A percentile compares a stretch with the other conserved stretches of the same genome.
Evolutionary conservation across 345 rosid genomes (phyloP).

Genomic region (Eucalyptus albens): DNA sequence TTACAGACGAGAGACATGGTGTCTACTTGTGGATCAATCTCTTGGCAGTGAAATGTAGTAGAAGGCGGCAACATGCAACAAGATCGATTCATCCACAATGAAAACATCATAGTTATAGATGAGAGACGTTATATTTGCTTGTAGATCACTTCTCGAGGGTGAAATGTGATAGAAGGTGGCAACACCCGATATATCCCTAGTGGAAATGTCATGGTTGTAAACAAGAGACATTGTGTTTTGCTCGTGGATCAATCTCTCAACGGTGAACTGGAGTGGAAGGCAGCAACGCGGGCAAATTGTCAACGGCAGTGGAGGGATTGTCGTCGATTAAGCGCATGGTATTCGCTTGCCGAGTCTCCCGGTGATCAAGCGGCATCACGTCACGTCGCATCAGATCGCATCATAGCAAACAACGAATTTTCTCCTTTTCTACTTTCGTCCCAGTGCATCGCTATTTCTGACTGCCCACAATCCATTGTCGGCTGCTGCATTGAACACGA

Average conservation of each 20-base stretch:
- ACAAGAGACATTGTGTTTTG: not conserved
- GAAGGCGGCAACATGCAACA: not conserved
- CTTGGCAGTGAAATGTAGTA: not conserved
- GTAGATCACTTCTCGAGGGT: too few relatives aligned
- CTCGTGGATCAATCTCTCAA: not conserved
- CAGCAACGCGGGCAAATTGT: not conserved
- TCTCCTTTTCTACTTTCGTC: not conserved
- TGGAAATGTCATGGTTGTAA: not conserved
- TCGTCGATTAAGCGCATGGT: not conserved
- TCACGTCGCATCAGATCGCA: not conserved
- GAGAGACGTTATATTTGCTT: fast-evolving
- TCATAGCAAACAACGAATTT: not conserved
- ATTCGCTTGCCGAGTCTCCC: not conserved
- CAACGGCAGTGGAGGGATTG: not conserved
- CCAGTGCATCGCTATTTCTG: not conserved
- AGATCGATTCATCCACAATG: too few relatives aligned
- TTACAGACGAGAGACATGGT: fast-evolving
- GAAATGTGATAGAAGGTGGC: too few relatives aligned
- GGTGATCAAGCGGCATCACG: not conserved
- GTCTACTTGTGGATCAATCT: too few relatives aligned
- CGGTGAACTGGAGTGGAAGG: not conserved
- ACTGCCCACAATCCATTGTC: not conserved
- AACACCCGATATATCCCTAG: too few relatives aligned
- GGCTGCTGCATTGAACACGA: not conserved
- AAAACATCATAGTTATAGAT: too few relatives aligned